phyloP scores from a whole-genome alignment of 495 filamentous ascomycete genomes.

The Annulohypoxylon moriforme region DNA sequence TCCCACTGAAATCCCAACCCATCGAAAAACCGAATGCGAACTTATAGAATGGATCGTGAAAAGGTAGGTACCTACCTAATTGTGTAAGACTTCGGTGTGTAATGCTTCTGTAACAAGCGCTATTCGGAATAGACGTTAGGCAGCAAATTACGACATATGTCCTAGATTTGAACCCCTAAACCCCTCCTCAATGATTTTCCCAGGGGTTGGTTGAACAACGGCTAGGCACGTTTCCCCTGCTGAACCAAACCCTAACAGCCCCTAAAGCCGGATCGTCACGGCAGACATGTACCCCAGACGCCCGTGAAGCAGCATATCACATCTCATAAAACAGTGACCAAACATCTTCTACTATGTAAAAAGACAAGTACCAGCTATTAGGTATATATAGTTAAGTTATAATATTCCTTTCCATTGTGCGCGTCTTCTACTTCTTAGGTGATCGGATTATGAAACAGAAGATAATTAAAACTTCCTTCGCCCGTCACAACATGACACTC shows the following conservation, averaged over 20 bases:
- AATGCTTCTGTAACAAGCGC: not conserved
- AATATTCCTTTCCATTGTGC: conserved; percentile 14
- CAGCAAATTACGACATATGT: not conserved
- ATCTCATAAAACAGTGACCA: conserved; percentile 8
- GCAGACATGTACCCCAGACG: conserved; percentile 17
- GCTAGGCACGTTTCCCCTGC: not conserved
- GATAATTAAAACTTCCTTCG: not conserved
- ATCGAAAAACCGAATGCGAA: conserved; percentile 5
- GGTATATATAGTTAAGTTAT: not conserved
- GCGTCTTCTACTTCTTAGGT: not conserved
- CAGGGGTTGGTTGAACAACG: not conserved
- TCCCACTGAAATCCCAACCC: conserved; percentile 2
- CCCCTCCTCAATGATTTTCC: conserved; percentile 1
- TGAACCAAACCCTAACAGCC: conserved; percentile 3
- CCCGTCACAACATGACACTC: not conserved
- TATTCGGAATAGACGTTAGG: not conserved
- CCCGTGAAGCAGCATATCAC: conserved; percentile 15
- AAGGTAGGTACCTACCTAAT: not conserved
- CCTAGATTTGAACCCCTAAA: not conserved
- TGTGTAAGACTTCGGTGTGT: not conserved
- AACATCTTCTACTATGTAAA: not conserved
- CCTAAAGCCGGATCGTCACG: conserved; percentile 23
- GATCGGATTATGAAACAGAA: not conserved
- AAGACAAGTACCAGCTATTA: not conserved
- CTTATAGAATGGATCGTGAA: not conserved